Base-by-base conservation (phyloP, 2,329 filamentous ascomycete genomes). In the Penicillium sp. region DNA sequence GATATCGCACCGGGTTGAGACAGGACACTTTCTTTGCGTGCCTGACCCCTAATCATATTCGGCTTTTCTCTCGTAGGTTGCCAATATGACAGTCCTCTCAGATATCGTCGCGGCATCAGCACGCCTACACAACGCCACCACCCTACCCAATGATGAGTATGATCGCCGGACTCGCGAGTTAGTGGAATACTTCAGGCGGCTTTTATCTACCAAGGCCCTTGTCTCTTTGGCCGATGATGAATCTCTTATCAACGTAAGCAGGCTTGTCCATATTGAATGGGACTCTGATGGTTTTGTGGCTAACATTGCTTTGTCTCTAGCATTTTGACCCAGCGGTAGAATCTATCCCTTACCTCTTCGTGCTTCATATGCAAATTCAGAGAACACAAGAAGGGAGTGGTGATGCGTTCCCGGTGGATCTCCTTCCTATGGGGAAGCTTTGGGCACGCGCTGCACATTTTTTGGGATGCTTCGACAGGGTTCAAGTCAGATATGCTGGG, bases 301-400 rank as follows among this genome's bases (percentile, higher is more conserved):
- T 48, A 41, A 30, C 19, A 25, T 28, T 34, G 40, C 31, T 33
- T 12, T 37, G 4, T 45, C 9, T 16, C 3, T 43, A 54, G 63
- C 49, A 58, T 30, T 58, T 84, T 50, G 74, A 84, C 57, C 82
- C 84, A 16, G 66, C 75, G 7, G 65, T 74, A 33, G 81, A 86
- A 63, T 79, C 80, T 14, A 74, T 86, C 53, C 72, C 80, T 8
- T 86, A 84, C 65, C 68, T 82, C 41, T 77, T 74, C 53, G 71
- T 79, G 39, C 72, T 87, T 31, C 65, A 74, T 39, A 71, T 74
- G 28, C 75, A 77, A 53, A 72, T 81, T 48, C 64, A 71, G 33
- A 64, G 53, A 35, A 29, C 61, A 28, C 63, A 71, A 59, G 65
- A 71, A 58, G 64, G 62, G 46, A 54, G 66, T 46, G 56, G 70